Conservation (phyloP, 352 stramenopile species). For the Phytophthora aleatoria region DNA sequence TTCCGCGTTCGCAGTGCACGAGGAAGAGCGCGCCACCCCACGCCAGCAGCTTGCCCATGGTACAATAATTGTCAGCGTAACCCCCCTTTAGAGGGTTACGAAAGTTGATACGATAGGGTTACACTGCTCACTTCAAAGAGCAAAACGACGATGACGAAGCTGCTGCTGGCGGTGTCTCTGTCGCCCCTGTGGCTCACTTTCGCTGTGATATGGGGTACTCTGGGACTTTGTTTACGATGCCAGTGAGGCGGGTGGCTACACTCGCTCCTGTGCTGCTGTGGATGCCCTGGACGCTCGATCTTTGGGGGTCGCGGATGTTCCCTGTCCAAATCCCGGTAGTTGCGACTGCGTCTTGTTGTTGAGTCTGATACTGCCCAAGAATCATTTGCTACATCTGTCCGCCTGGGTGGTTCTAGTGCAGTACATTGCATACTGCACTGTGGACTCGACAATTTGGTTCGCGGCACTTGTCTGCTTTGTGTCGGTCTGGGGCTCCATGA, state of each 20-base stretch:
- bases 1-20: constrained; percentile 23
- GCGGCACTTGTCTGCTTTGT: constrained; percentile 26
- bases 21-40: constrained; percentile 39
- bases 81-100: background rate
- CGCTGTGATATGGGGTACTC: constrained; percentile 13
- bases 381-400: constrained; percentile 24
- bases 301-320: constrained; percentile 9
- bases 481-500: constrained; percentile 28
- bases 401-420: constrained; percentile 22
- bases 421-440: constrained; percentile 9
- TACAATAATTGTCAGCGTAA: background rate
- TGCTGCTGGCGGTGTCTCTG: constrained; percentile 17
- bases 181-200: constrained; percentile 22
- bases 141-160: constrained; percentile 6
- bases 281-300: constrained; percentile 22
- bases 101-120: background rate
- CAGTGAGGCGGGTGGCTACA: constrained; percentile 1
- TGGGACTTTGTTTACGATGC: constrained; percentile 31
- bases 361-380: constrained; percentile 19
- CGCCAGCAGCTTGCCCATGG: constrained; percentile 32
- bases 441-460: constrained; percentile 14
- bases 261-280: constrained; percentile 25
- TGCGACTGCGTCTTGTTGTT: constrained; percentile 16
- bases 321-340: constrained; percentile 16
- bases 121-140: constrained; percentile 9